Evolutionary conservation across 2,329 filamentous ascomycete species (phyloP), one percentile per base, ranked within the genome.

Genomic region (Phaeomoniella chlamydospora): DNA sequence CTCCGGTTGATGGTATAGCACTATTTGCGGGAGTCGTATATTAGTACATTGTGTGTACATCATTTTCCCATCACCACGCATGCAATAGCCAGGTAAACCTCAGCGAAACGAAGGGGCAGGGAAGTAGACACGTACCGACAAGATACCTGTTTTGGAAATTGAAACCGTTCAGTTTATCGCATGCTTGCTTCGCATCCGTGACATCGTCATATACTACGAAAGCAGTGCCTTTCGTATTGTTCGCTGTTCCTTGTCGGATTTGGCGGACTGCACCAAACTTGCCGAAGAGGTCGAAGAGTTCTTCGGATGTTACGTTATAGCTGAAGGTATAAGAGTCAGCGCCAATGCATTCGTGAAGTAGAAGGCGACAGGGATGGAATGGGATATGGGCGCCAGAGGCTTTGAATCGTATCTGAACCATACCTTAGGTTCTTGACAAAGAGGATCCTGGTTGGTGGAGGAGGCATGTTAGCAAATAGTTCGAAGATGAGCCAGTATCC

Each of bases 371-470:
- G n/a, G n/a, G n/a, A n/a, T n/a, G n/a, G n/a, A n/a, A n/a, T n/a
- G n/a, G n/a, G n/a, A n/a, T n/a, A n/a, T n/a, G n/a, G n/a, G n/a
- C n/a, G n/a, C n/a, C n/a, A n/a, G n/a, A n/a, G n/a, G n/a, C n/a
- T n/a, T n/a, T n/a, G n/a, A n/a, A n/a, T n/a, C n/a, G n/a, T n/a
- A n/a, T n/a, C n/a, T n/a, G n/a, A n/a, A n/a, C n/a, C n/a, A n/a
- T n/a, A n/a, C n/a, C n/a, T n/a, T n/a, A n/a, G 76, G 76, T 98
- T 96, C 84, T 96, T 96, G 56, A 96, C 88, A 76, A 96, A 96
- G 70, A 98, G 83, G 80, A 90, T 88, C 79, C 88, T 94, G 50
- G 44, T 46, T 4, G 17, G n/a, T 18, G 16, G n/a, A 18, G 16
- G 15, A 19, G 33, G 33, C 17, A 32, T 34, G 17, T 14, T 34